Evolutionary conservation across 108 stramenopile genomes (phyloP).

Genomic region (Fistulifera solaris): DNA sequence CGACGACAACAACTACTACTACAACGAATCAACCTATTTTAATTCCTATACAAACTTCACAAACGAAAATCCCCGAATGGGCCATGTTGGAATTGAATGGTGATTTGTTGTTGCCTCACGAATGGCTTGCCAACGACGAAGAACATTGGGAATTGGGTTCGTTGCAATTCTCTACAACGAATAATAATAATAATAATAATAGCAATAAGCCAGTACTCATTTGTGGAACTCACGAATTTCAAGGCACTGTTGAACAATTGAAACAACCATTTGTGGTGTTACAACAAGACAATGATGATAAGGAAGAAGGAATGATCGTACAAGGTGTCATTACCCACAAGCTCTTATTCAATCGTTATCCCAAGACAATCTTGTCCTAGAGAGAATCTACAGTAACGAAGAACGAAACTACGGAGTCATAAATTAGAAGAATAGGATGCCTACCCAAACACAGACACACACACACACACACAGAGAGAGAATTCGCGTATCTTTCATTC

Average conservation of each 20-base stretch:
- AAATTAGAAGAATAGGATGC: too few relatives aligned
- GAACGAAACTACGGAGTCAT: too few relatives aligned
- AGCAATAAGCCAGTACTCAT: constrained; percentile 41
- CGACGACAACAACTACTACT: too few relatives aligned
- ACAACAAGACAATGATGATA: constrained; percentile 21
- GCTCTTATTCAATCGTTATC: constrained; percentile 59
- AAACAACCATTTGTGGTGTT: constrained; percentile 67
- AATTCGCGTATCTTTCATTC: too few relatives aligned
- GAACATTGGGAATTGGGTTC: constrained; percentile 39
- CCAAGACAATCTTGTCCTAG: constrained; percentile 69
- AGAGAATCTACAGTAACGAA: too few relatives aligned
- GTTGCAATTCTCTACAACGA: constrained; percentile 25
- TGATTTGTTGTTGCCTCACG: constrained; percentile 36
- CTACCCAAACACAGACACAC: too few relatives aligned
- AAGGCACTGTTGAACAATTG: constrained; percentile 38
- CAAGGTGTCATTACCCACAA: constrained; percentile 58
- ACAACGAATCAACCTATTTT: too few relatives aligned
- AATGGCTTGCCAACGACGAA: constrained; percentile 1
- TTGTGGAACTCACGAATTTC: constrained; percentile 58
- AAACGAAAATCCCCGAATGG: constrained; percentile 31
- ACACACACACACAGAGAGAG: too few relatives aligned
- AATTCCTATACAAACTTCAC: too few relatives aligned
- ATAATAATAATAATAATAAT: constrained; percentile 8
- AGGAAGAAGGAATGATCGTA: constrained; percentile 17
- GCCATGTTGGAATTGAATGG: constrained; percentile 71